Percentiles rank a stretch among this genome's conserved stretches.
These are phyloP conservation scores for Peribolospora baueri DNA, from an alignment of 768 basidiomycete genomes.

Conservation along the genomic window DNA sequence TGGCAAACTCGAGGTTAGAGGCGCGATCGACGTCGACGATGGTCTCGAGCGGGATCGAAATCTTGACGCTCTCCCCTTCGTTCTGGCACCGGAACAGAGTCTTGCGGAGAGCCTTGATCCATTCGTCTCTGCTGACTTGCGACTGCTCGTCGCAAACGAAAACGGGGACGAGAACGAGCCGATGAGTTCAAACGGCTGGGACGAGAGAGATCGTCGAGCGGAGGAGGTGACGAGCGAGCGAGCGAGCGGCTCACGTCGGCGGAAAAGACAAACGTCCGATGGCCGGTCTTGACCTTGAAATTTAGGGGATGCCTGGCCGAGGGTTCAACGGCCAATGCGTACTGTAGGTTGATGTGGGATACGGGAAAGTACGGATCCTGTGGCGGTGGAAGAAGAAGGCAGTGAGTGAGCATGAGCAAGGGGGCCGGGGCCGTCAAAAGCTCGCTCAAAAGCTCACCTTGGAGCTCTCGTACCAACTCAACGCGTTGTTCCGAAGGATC, in stretches of 20 bases:
- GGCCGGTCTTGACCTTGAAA: neutral
- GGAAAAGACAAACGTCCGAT: too few species aligned
- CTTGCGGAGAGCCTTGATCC: conserved; percentile 84
- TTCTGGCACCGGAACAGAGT: conserved; percentile 90
- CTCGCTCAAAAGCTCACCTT: conserved; percentile 31
- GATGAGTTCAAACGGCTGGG: neutral
- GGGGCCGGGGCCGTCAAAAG: neutral
- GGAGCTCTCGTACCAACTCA: conserved; percentile 91
- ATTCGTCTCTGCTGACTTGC: conserved; percentile 62
- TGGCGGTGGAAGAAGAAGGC: neutral
- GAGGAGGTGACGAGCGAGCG: too few species aligned
- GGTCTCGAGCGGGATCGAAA: conserved; percentile 78
- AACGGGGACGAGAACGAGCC: too few species aligned
- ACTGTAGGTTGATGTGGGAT: conserved; percentile 61
- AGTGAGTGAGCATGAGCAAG: neutral
- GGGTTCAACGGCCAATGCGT: conserved; percentile 16
- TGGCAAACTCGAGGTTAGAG: conserved; percentile 70
- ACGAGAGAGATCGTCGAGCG: too few species aligned
- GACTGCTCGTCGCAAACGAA: conserved; percentile 19
- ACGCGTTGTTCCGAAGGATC: conserved; percentile 74
- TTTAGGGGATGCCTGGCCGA: neutral
- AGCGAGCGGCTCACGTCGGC: too few species aligned
- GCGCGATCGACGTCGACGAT: conserved; percentile 74
- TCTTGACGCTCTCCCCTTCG: conserved; percentile 89
- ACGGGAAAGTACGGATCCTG: conserved; percentile 96